Evolutionary conservation across 148 eudicot species (phyloP), one percentile per base, ranked within the genome.

Genomic region (Arbutus unedo): DNA sequence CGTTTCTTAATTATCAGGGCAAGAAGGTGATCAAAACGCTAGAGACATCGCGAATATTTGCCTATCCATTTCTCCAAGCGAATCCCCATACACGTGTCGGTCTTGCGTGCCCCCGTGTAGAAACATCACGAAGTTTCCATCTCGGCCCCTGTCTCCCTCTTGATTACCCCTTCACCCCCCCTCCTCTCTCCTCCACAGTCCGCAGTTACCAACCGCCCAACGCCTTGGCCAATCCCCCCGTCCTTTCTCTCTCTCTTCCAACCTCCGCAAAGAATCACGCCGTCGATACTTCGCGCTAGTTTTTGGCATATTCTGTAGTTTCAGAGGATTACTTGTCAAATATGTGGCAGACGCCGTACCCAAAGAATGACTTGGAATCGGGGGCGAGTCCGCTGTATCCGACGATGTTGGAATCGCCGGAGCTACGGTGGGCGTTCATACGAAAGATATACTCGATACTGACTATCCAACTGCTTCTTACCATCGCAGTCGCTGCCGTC

Each of bases 391-490:
- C 66, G 75, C 83, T 92, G 9, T 93, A 93, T 79, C 95, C 97
- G 19, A 83, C 73, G 72, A 90, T 89, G 91, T 4, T 79, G 72
- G 95, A 92, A 54, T 70, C 59, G 31, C 95, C 93, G 68, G 90
- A 87, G 23, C 85, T 91, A 66, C 86, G 94, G 45, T 93, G 96
- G 96, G 79, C 89, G 8, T 93, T 93, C 77, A 93, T 95, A 8
- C 85, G 97, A 19, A 95, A 95, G 83, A 86, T 95, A 0, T 95
- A 95, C 84, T 83, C 94, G 0, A 95, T 95, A 5, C 71, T 95
- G 6, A 83, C 93, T 0, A 11, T 93, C 6, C 98, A 95, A 47
- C 75, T 95, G 89, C 85, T 93, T 23, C 86, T 88, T 44, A 95
- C 98, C 4, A 67, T 92, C 43, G 93, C 87, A 4, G 93, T 93